Evolutionary conservation across 169 alveolate genomes (phyloP).

Genomic region (Toxoplasma gondii): DNA sequence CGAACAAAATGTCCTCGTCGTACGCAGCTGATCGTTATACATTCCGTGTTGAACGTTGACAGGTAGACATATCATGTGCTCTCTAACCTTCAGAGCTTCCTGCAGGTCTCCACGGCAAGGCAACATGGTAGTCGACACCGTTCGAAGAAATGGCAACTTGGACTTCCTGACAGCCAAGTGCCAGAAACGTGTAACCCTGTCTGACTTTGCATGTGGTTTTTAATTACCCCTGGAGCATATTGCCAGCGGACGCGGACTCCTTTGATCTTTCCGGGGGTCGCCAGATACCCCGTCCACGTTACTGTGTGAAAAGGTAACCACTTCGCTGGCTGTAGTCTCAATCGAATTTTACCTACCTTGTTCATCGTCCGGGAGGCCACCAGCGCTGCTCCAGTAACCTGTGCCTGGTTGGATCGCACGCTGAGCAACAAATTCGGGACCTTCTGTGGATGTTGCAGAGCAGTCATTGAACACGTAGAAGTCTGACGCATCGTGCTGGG

Average conservation of each 20-base stretch:
- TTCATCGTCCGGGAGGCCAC: conserved; percentile 81
- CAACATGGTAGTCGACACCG: conserved; percentile 81
- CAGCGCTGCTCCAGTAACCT: conserved; percentile 88
- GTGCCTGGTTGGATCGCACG: conserved; percentile 87
- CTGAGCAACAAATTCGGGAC: conserved; percentile 73
- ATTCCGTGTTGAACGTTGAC: not conserved
- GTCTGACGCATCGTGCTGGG: conserved; percentile 74
- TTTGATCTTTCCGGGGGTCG: conserved; percentile 78
- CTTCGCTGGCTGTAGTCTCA: not conserved
- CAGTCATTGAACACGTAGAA: conserved; percentile 80
- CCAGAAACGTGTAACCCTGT: not conserved
- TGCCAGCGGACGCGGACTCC: conserved; percentile 84
- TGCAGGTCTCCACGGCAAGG: conserved; percentile 82
- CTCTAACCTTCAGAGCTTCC: conserved; percentile 75
- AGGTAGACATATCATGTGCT: not conserved
- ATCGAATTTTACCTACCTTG: conserved; percentile 64
- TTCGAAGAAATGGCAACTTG: conserved; percentile 83
- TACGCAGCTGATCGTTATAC: conserved; percentile 72
- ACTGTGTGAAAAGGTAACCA: conserved; percentile 66
- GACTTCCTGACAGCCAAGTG: conserved; percentile 71
- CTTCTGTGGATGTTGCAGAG: conserved; percentile 78
- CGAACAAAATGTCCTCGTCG: conserved; percentile 75
- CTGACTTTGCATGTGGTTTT: too few species aligned
- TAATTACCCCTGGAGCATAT: conserved; percentile 83
- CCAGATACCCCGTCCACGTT: conserved; percentile 87